Conservation (phyloP, 495 filamentous ascomycete species). For the Annulohypoxylon stygium region DNA sequence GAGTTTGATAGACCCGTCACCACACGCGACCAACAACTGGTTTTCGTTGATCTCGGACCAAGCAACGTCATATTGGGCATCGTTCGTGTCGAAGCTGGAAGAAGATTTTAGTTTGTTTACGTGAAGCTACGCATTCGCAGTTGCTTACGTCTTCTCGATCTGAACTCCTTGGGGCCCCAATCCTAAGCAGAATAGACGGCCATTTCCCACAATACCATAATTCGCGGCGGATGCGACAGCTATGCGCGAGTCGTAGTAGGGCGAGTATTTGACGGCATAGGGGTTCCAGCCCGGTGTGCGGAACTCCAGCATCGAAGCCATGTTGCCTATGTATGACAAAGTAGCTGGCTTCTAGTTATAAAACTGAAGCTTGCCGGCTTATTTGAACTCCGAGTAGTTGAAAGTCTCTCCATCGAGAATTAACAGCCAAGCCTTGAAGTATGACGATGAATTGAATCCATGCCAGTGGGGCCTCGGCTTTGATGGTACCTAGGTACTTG, state of each 20-base stretch:
- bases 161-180: conserved; percentile 85
- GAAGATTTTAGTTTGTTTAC: conserved; percentile 12
- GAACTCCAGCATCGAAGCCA: conserved; percentile 85
- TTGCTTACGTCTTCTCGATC: conserved; percentile 76
- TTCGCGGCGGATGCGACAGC: conserved; percentile 89
- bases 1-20: conserved; percentile 94
- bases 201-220: conserved; percentile 97
- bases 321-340: conserved; percentile 36
- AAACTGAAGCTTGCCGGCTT: conserved; percentile 16
- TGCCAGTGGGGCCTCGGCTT: conserved; percentile 47
- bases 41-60: conserved; percentile 97
- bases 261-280: conserved; percentile 95
- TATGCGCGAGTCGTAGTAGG: conserved; percentile 94
- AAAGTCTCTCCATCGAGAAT: conserved; percentile 18
- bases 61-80: conserved; percentile 90
- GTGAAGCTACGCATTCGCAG: neutral
- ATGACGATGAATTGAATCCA: conserved; percentile 31
- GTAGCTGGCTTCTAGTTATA: conserved; percentile 15
- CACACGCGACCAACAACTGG: conserved; percentile 86
- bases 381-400: conserved; percentile 21
- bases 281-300: conserved; percentile 94
- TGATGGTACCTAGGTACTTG: conserved; percentile 11
- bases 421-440: conserved; percentile 14
- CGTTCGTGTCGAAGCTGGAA: conserved; percentile 90
- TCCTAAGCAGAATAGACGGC: conserved; percentile 83